These are phyloP conservation scores for Cyclostephanos tholiformis DNA, from an alignment of 108 stramenopile genomes.

Conservation along the genomic window DNA sequence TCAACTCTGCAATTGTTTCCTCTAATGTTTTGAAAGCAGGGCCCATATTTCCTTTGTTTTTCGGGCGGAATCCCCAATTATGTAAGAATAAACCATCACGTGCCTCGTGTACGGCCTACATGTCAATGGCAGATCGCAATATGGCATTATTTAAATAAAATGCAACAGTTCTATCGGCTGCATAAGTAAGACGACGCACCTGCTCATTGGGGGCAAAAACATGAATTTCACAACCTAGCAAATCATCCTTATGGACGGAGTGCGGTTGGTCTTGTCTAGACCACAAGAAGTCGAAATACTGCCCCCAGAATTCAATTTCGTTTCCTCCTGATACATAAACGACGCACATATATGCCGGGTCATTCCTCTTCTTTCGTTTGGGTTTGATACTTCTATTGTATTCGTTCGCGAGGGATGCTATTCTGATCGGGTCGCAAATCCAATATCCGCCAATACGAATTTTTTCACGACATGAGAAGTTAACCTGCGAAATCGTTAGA, in stretches of 20 bases:
- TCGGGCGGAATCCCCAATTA: conserved; percentile 56
- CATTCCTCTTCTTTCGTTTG: conserved; percentile 2
- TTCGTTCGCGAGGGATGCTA: conserved; percentile 29
- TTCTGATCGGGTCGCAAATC: conserved; percentile 32
- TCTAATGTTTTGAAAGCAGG: conserved; percentile 51
- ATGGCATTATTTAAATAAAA: conserved; percentile 11
- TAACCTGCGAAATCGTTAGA: conserved; percentile 10
- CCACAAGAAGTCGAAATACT: conserved; percentile 26
- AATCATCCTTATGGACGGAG: neutral
- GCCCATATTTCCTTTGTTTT: conserved; percentile 23
- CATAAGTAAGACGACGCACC: conserved; percentile 1
- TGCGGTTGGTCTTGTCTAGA: conserved; percentile 16
- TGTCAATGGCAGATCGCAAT: conserved; percentile 8
- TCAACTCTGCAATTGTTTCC: conserved; percentile 54
- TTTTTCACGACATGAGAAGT: conserved; percentile 27
- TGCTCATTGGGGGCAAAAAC: conserved; percentile 53
- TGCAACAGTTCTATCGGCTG: neutral
- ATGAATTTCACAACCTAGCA: conserved; percentile 62
- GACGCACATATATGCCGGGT: conserved; percentile 31
- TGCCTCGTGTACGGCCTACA: neutral
- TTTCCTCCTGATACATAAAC: conserved; percentile 61
- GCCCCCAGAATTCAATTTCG: conserved; percentile 45
- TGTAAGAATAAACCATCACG: conserved; percentile 45
- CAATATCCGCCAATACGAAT: conserved; percentile 26
- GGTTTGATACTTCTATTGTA: neutral